Evolutionary conservation across 1,284 basidiomycete genomes (phyloP).

Genomic region (Cutaneotrichosporon sp.): DNA sequence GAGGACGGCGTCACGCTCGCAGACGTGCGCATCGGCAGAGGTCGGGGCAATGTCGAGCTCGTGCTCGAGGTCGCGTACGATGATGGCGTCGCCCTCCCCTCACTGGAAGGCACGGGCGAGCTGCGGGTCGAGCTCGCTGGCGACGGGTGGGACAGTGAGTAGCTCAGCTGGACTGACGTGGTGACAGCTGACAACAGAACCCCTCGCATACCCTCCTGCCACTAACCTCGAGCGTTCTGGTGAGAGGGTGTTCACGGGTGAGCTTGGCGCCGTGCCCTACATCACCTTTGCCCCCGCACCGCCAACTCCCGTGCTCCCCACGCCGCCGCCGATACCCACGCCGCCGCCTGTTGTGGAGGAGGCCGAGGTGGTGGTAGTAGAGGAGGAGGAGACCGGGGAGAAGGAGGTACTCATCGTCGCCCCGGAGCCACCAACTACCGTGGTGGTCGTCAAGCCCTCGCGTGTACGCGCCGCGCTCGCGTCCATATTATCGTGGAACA

Average conservation of each 20-base stretch:
- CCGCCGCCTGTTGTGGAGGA: not conserved
- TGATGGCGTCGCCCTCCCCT: constrained; percentile 28
- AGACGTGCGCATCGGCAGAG: constrained; percentile 19
- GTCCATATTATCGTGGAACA: constrained; percentile 31
- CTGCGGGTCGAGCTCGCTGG: constrained; percentile 33
- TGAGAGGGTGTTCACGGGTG: constrained; percentile 17
- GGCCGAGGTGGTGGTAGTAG: not conserved
- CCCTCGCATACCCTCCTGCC: constrained; percentile 13
- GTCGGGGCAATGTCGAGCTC: constrained; percentile 27
- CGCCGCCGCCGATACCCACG: not conserved
- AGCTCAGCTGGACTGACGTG: no score
- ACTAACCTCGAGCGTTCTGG: constrained; percentile 19
- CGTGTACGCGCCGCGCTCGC: not conserved
- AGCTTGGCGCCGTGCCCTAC: constrained; percentile 10
- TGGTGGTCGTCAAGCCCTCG: not conserved
- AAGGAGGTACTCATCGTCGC: not conserved
- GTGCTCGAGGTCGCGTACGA: constrained; percentile 28
- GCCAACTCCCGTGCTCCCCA: not conserved
- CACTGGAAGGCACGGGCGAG: constrained; percentile 26
- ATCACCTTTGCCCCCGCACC: constrained; percentile 13
- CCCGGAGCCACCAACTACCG: not conserved
- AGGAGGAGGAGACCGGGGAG: no score
- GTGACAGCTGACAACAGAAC: constrained; percentile 23
- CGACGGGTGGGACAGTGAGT: constrained; percentile 38
- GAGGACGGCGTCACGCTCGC: not conserved